Evolutionary conservation across 768 basidiomycete species (phyloP).

Genomic region (Hypsizygus marmoreus): DNA sequence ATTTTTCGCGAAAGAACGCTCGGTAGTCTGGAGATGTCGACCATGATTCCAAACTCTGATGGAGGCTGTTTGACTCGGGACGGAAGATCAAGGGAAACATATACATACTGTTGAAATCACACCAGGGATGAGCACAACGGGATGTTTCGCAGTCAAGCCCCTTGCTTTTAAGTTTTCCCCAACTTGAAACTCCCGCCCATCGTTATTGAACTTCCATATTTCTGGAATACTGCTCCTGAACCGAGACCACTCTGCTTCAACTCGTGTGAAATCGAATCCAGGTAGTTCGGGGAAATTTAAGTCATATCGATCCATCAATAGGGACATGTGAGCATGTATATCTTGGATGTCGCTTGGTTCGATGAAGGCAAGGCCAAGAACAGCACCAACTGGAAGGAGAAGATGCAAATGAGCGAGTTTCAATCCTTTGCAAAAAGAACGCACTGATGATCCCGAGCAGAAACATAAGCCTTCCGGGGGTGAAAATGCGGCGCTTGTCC

Average conservation of each 20-base stretch:
- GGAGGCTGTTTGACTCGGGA: no score
- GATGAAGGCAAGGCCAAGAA: conserved; percentile 65
- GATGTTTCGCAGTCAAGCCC: conserved; percentile 70
- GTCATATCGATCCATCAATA: conserved; percentile 73
- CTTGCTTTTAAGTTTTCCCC: conserved; percentile 67
- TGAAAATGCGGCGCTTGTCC: conserved; percentile 28
- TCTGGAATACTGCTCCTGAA: conserved; percentile 73
- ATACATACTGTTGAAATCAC: conserved; percentile 84
- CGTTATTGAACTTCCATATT: conserved; percentile 78
- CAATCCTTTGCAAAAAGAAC: conserved; percentile 1
- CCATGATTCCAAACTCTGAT: conserved; percentile 89
- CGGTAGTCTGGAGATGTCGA: conserved; percentile 84
- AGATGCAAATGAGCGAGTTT: conserved; percentile 5
- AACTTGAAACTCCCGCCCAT: conserved; percentile 79
- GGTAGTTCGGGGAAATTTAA: conserved; percentile 64
- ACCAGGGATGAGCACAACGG: conserved; percentile 86
- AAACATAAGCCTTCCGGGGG: conserved; percentile 62
- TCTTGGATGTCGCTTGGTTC: conserved; percentile 68
- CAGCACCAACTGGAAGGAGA: conserved; percentile 54
- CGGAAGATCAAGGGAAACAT: no score
- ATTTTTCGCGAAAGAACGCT: conserved; percentile 88
- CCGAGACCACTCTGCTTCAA: conserved; percentile 73
- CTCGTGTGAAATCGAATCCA: conserved; percentile 63
- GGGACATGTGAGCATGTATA: conserved; percentile 65
- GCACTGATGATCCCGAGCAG: conserved; percentile 65